phyloP scores from a whole-genome alignment of 1,284 basidiomycete genomes.

The Trichosporon faecale region DNA sequence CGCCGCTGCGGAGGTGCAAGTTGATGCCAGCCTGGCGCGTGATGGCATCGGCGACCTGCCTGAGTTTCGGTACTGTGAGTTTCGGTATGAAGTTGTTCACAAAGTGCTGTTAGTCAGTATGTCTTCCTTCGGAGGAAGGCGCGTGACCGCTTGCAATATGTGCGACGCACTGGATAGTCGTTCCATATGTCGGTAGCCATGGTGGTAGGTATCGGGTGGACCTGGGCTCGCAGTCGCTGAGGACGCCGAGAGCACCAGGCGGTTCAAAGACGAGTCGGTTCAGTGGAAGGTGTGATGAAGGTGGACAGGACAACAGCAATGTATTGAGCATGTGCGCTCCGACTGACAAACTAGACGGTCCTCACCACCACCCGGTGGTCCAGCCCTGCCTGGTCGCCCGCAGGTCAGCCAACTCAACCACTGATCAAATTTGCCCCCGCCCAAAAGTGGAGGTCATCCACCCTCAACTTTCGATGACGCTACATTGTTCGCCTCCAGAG shows the following conservation, averaged over 20 bases:
- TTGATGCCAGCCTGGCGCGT: slow-evolving; percentile 20
- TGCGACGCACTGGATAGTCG: slow-evolving; percentile 2
- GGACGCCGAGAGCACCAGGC: slow-evolving; percentile 4
- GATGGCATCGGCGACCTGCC: slow-evolving; percentile 30
- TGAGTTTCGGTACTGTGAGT: slow-evolving; percentile 36
- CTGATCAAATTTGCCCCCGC: slow-evolving; percentile 10
- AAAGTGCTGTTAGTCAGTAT: slow-evolving; percentile 31
- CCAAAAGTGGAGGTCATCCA: slow-evolving; percentile 5
- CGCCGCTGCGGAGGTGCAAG: slow-evolving; percentile 30
- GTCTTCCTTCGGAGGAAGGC: neutral
- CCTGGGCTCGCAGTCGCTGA: neutral
- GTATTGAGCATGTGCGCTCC: neutral
- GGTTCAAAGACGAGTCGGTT: neutral
- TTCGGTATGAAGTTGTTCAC: slow-evolving; percentile 30
- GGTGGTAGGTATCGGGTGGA: neutral
- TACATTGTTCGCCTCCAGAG: slow-evolving; percentile 2
- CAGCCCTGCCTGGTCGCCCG: neutral
- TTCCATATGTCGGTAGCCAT: slow-evolving; percentile 15
- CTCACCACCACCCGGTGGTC: neutral
- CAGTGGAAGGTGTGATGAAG: neutral
- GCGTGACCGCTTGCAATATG: neutral
- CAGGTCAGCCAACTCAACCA: neutral
- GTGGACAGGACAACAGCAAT: neutral
- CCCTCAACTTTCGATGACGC: neutral
- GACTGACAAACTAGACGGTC: neutral